Evolutionary conservation across 768 basidiomycete species (phyloP), one percentile per base, ranked within the genome.

Genomic region (Lentinula detonsa): DNA sequence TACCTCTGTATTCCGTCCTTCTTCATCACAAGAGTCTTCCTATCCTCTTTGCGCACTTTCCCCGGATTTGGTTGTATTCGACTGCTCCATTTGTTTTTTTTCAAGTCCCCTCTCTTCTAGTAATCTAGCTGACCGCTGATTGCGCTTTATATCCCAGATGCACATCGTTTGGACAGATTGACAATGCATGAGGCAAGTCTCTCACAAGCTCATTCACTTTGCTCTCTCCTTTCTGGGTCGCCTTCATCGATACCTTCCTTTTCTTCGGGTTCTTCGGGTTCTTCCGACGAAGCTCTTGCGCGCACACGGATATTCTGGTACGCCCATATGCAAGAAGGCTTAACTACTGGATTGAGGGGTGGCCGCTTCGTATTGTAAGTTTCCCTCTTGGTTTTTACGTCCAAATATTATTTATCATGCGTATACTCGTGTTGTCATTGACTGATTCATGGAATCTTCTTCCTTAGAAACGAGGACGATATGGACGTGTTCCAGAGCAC

Each of bases 231-330:
- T 4, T 72, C 77, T 2, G 69, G 67, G 7, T 67, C 79, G 8
- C 62, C 72, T 15, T 62, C 71, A 34, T 65, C 74, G 63, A 65
- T 67, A 16, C 60, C 73, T 39, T 74, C 79, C 0, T 78, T 81
- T 13, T 72, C 53, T 40, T 31, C n/a, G 50, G 50, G 50, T 51
- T 51, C 50, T 51, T 80, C 81, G 21, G 74, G 76, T 46, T 79
- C 77, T 2, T 76, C 80, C 37, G 85, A 87, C 54, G 83, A 88
- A 56, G 84, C 86, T 39, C 71, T 78, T 50, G 77, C 90, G 37
- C 84, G 91, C 37, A 86, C 91, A 2, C 80, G 94, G 34, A 79
- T 95, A 35, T 95, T 93, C 70, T 96, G 93, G 91, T 96, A 94
- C 66, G 85, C 90, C 6, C 85, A 93, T 64, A 84, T 89, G 28